A percentile compares a stretch with the other conserved stretches of the same genome.
Evolutionary conservation across 1,284 basidiomycete genomes (phyloP).

Genomic region (Pseudozyma tsukubaensis): DNA sequence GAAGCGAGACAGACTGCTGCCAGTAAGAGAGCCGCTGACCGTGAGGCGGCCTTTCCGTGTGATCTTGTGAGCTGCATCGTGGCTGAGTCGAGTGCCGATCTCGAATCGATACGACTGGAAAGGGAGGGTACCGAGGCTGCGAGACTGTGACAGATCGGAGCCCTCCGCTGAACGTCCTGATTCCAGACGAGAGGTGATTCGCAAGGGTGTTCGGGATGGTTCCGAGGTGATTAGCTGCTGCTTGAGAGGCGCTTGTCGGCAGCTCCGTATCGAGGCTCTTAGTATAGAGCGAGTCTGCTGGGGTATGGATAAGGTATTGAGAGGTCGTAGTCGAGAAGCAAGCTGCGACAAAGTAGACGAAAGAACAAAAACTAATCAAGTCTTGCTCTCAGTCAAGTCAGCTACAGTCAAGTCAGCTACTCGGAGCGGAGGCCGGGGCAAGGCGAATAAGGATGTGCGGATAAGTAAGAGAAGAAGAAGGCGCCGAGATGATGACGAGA

Average conservation of each 20-base stretch:
- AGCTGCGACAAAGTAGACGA: too few species aligned
- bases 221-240: neutral
- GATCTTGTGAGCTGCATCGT: constrained; percentile 13
- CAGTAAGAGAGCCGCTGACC: constrained; percentile 4
- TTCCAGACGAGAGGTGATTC: neutral
- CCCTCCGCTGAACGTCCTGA: constrained; percentile 1
- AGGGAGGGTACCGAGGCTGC: neutral
- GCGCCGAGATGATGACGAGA: neutral
- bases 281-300: too few species aligned
- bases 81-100: neutral
- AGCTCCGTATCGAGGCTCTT: too few species aligned
- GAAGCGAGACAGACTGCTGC: constrained; percentile 7
- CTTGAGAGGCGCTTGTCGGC: too few species aligned
- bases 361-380: too few species aligned
- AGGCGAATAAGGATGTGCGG: too few species aligned
- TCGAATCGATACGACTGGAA: too few species aligned
- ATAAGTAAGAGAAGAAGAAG: neutral
- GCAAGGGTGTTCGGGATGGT: neutral
- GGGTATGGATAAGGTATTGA: too few species aligned
- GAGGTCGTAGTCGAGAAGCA: too few species aligned
- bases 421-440: too few species aligned
- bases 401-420: too few species aligned
- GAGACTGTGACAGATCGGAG: neutral
- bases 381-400: too few species aligned
- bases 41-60: neutral